Percentiles rank a stretch among this genome's conserved stretches.
Evolutionary conservation across 371 early-diverging fungal genomes (phyloP).

Genomic region (Mucor indicus): DNA sequence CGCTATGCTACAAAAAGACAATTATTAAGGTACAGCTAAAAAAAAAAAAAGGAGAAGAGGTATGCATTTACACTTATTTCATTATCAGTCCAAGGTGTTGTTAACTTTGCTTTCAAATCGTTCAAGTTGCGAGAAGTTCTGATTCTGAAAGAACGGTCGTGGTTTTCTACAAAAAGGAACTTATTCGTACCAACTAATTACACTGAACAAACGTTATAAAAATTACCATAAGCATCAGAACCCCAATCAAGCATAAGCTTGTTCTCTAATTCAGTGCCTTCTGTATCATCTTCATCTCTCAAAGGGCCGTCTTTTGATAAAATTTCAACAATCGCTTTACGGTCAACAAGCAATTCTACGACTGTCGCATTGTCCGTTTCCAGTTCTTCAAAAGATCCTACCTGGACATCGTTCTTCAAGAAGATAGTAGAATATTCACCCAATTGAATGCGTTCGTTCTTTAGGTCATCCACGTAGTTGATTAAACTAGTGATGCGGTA

Average conservation of each 20-base stretch:
- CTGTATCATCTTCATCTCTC: slow-evolving; percentile 44
- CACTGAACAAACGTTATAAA: too few relatives aligned
- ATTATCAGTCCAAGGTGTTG: slow-evolving; percentile 34
- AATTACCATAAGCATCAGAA: slow-evolving; percentile 29
- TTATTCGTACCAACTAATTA: too few relatives aligned
- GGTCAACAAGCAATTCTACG: slow-evolving; percentile 28
- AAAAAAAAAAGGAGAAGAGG: background rate
- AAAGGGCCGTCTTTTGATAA: slow-evolving; percentile 39
- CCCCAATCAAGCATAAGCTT: slow-evolving; percentile 45
- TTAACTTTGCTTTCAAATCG: slow-evolving; percentile 44
- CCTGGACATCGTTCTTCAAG: slow-evolving; percentile 8
- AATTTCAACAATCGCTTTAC: slow-evolving; percentile 33
- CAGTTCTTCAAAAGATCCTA: slow-evolving; percentile 24
- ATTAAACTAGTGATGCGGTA: slow-evolving; percentile 32
- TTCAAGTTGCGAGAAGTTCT: slow-evolving; percentile 46
- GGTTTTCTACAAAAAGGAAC: slow-evolving; percentile 22
- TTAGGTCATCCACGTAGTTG: slow-evolving; percentile 28
- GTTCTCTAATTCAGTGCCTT: slow-evolving; percentile 42
- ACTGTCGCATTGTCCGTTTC: slow-evolving; percentile 21
- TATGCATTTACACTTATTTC: slow-evolving; percentile 15
- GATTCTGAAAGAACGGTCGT: slow-evolving; percentile 41
- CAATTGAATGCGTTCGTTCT: slow-evolving; percentile 26
- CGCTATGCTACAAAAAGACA: slow-evolving; percentile 14
- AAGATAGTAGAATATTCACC: slow-evolving; percentile 39
- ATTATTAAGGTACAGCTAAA: background rate